Conservation (phyloP, 768 basidiomycete species). For the Lanmaoa rubissima region DNA sequence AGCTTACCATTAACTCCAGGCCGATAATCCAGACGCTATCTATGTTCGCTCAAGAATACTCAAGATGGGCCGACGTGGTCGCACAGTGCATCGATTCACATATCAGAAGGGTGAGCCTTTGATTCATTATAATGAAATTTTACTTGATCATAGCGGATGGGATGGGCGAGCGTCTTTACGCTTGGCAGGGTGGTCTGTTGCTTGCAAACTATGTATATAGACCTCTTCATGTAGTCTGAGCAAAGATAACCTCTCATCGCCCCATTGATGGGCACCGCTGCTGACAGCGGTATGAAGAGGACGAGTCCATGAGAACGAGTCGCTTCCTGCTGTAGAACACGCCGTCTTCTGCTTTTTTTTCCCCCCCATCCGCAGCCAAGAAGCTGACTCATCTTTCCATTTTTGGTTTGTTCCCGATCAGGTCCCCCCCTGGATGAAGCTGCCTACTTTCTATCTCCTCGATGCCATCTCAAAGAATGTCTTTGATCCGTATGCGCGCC, state of each 20-base stretch:
- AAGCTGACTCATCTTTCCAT: conserved; percentile 65
- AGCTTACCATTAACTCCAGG: conserved; percentile 91
- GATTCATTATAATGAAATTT: conserved; percentile 20
- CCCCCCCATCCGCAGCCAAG: conserved; percentile 21
- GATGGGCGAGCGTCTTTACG: conserved; percentile 24
- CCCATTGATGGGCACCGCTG: conserved; percentile 34
- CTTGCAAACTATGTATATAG: conserved; percentile 45
- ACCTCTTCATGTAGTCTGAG: conserved; percentile 42
- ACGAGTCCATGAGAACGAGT: conserved; percentile 39
- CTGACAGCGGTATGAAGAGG: conserved; percentile 32
- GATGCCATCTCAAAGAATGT: conserved; percentile 98
- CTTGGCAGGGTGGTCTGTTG: conserved; percentile 26
- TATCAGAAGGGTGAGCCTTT: conserved; percentile 79
- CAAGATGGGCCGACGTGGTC: conserved; percentile 75
- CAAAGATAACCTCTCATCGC: conserved; percentile 39
- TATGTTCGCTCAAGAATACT: conserved; percentile 86
- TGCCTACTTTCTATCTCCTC: conserved; percentile 91
- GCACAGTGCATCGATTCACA: conserved; percentile 81
- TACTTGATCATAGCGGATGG: conserved; percentile 28
- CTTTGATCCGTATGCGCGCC: conserved; percentile 85
- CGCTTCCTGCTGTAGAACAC: conserved; percentile 23
- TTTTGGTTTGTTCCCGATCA: conserved; percentile 38
- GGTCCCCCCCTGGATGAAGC: conserved; percentile 88
- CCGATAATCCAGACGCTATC: conserved; percentile 92
- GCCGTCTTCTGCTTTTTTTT: conserved; percentile 28